Base-by-base conservation (phyloP, 306 rosid genomes). In the Dicorynia guianensis region DNA sequence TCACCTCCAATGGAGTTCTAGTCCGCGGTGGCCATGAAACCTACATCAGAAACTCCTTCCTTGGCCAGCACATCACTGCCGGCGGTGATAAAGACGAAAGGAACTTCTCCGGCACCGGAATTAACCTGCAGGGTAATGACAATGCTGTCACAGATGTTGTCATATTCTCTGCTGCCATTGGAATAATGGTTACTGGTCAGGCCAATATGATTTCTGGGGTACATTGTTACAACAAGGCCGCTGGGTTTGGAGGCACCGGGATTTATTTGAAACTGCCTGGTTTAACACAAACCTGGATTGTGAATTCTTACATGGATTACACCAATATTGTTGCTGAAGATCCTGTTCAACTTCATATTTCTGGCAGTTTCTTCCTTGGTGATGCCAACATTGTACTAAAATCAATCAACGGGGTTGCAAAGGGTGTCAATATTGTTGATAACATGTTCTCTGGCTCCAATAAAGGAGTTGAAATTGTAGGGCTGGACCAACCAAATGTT, bases 191-290 rank as follows among this genome's bases (percentile, higher is more conserved):
- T n/a, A 50, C 89, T 0, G 97, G 97, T 14, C 89, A 91, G 25
- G 99, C 97, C 33, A 95, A 95, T 34, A 66, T 77, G 0, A 69
- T 95, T 54, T 71, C 93, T 1, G 97, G 96, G 0, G 93, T 95
- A 0, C 99, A 95, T 82, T 95, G 97, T 78, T 95, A 95, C 83
- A 95, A 95, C 33, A 95, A 95, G 78, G 99, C 99, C 76, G 84
- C 92, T 2, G 91, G 91, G 8, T 95, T 95, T 60, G 99, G 99
- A 2, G 97, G 99, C 0, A 84, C 85, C 0, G 99, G 99, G 54
- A 95, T 92, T 70, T 90, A 90, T 71, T 14, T 95, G 75, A 84
- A 77, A 79, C 35, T 92, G 19, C 92, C 93, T 0, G 97, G 97
- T n/a, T 72, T 90, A 43, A 89, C 93, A 0, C 97, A 95, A 69